Conservation (phyloP, 805 yeast species). For the Candida nitratophila region DNA sequence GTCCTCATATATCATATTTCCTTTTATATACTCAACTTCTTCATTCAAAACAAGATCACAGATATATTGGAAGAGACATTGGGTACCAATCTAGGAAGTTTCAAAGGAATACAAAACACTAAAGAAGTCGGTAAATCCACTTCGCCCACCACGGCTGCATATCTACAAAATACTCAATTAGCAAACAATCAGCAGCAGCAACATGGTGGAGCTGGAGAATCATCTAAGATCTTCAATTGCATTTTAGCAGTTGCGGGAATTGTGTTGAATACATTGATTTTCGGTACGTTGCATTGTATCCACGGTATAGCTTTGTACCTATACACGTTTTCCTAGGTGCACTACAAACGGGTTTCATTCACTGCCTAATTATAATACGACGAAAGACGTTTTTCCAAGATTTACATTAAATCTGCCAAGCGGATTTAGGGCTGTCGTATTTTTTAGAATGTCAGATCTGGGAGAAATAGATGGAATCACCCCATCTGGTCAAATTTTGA, state of each 20-base stretch:
- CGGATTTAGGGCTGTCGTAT: no score
- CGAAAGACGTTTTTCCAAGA: no score
- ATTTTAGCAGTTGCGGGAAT: constrained; percentile 11
- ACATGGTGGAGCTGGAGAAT: no score
- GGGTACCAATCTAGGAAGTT: neutral
- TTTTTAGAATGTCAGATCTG: no score
- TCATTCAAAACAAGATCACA: constrained; percentile 5
- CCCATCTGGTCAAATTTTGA: no score
- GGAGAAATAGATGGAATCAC: no score
- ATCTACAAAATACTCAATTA: no score
- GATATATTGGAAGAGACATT: neutral
- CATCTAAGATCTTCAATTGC: constrained; percentile 9
- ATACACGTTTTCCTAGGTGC: constrained; percentile 1
- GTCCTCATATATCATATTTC: neutral
- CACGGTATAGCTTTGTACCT: constrained; percentile 11
- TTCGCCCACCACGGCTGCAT: no score
- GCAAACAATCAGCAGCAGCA: constrained; percentile 9
- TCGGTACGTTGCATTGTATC: constrained; percentile 14
- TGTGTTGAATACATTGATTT: constrained; percentile 13
- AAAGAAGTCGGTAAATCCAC: no score
- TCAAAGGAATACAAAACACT: neutral
- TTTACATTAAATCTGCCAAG: no score
- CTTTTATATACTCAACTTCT: constrained; percentile 3
- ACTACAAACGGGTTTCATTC: no score
- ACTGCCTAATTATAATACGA: no score